A percentile compares a stretch with the other conserved stretches of the same genome.
Evolutionary conservation across 2,329 filamentous ascomycete genomes (phyloP).

Genomic region (Aspergillus pseudotamarii): DNA sequence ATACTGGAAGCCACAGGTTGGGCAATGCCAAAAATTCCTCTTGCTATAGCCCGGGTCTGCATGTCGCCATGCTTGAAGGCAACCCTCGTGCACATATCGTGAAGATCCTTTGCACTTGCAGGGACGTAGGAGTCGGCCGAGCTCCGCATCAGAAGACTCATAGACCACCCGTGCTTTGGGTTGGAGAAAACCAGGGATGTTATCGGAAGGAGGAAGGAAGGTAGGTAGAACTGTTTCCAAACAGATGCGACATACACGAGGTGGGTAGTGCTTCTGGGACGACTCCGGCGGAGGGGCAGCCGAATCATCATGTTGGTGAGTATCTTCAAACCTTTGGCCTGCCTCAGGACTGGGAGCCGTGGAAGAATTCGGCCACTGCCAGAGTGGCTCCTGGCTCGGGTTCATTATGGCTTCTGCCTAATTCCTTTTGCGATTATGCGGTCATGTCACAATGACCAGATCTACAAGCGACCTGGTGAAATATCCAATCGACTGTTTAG

Average conservation of each 20-base stretch:
- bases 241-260: conserved; percentile 86
- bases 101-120: conserved; percentile 93
- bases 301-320: conserved; percentile 18
- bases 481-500: conserved; percentile 1
- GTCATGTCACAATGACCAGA: conserved; percentile 19
- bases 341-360: conserved; percentile 11
- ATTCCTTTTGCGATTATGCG: neutral
- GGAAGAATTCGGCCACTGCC: conserved; percentile 26
- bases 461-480: conserved; percentile 20
- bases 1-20: conserved; percentile 84
- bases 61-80: conserved; percentile 79
- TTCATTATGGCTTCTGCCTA: conserved; percentile 19
- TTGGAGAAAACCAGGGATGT: conserved; percentile 60
- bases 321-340: conserved; percentile 14
- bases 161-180: conserved; percentile 65
- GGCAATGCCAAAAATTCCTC: conserved; percentile 83
- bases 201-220: conserved; percentile 58
- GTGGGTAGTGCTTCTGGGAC: conserved; percentile 60
- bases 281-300: conserved; percentile 23
- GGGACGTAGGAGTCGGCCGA: conserved; percentile 80
- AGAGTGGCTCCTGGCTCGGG: conserved; percentile 27
- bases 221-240: conserved; percentile 70
- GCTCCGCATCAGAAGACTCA: conserved; percentile 70
- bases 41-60: conserved; percentile 65
- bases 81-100: conserved; percentile 92